Evolutionary conservation across 2,329 filamentous ascomycete species (phyloP), one percentile per base, ranked within the genome.

Genomic region (Lasiodiplodia theobromae): DNA sequence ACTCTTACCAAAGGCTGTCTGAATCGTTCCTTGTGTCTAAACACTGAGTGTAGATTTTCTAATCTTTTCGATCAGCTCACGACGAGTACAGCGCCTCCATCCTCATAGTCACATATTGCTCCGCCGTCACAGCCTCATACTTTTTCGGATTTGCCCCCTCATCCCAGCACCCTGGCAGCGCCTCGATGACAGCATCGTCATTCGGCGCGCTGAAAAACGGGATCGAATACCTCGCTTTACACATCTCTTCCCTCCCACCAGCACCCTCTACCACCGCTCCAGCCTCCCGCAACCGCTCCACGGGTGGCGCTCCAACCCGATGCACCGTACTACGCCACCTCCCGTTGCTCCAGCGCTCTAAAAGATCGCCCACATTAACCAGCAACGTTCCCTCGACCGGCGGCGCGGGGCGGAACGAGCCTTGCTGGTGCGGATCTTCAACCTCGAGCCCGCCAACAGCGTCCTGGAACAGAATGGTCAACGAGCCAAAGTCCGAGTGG

Each of bases 401-500:
- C 14, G 71, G 69, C 3, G 74, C 80, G 3, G 72, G 69, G 0
- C 74, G 68, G 47, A 79, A 82, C 2, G 18, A 68, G 0, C 77
- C 79, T 1, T 70, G 71, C 2, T 66, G 25, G 0, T 71, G 52
- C 18, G 77, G 77, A 70, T 78, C 74, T 68, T 79, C 75, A 16
- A 82, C 71, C 69, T 82, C 79, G 3, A 82, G 73, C 2, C 81
- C 81, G 12, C 80, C 81, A 25, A 80, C 79, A 1, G 67, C 63
- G 60, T 83, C 81, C 66, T 82, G 81, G 69, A 82, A 82, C 1
- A 83, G 74, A 11, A 82, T 70, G 3, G 81, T 83, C 51, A 82
- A 70, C 1, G 77, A 77, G 8, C 81, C 80, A 70, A 81, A 82
- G 69, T 82, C 82, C 1, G 77, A 80, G 63, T 84, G 82, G 2